Percentiles rank a stretch among this genome's conserved stretches.
phyloP scores from a whole-genome alignment of 2,329 filamentous ascomycete genomes.

The Pseudogymnoascus sp. region DNA sequence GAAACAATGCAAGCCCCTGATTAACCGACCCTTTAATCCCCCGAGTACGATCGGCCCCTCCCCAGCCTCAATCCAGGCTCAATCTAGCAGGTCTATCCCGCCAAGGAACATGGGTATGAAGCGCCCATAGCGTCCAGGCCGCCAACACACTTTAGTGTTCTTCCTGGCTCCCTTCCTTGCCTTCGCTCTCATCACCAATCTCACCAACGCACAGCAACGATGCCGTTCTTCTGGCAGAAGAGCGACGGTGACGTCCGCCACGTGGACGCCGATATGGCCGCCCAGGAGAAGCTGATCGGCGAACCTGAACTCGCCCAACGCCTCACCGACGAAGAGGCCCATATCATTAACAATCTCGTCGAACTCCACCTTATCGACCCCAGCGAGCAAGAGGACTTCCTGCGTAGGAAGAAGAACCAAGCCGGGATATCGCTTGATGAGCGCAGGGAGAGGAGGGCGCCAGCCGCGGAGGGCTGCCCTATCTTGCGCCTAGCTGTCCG shows the following conservation, averaged over 20 bases:
- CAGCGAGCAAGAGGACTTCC: background rate
- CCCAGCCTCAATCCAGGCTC: background rate
- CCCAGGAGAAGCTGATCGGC: background rate
- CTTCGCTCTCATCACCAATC: background rate
- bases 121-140: background rate
- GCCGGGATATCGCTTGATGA: background rate
- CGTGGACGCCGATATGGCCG: background rate
- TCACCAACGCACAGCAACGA: background rate
- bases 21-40: background rate
- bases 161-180: background rate
- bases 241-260: background rate
- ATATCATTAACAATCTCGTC: background rate
- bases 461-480: background rate
- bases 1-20: background rate
- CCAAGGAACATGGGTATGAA: slow-evolving; percentile 1
- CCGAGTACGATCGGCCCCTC: background rate
- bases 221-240: background rate
- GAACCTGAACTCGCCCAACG: background rate
- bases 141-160: background rate
- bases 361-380: background rate
- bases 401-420: background rate
- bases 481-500: background rate
- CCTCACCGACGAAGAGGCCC: background rate
- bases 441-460: background rate
- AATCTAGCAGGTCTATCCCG: background rate